Conservation (phyloP, 73 alveolate genomes). For the Blepharisma stoltei region DNA sequence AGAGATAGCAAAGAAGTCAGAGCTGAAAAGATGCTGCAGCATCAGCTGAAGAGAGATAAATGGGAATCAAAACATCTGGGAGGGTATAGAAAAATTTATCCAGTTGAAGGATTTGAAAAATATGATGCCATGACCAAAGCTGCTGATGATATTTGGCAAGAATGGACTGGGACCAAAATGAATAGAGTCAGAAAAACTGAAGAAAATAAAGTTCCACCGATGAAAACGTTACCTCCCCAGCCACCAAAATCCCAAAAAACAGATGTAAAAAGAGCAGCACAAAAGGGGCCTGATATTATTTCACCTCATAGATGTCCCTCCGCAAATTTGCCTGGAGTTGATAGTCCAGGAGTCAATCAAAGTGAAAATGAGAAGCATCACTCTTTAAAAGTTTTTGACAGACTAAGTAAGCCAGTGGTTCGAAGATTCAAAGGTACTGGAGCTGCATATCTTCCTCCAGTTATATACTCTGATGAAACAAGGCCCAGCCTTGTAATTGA, state of each 20-base stretch:
- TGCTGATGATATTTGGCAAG: constrained; percentile 32
- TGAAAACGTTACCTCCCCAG: neutral
- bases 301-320: neutral
- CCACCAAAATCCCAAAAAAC: neutral
- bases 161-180: constrained; percentile 28
- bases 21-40: neutral
- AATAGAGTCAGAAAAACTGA: constrained; percentile 5
- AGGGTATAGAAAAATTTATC: constrained; percentile 28
- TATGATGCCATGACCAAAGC: constrained; percentile 27
- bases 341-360: neutral
- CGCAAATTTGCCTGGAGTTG: too few species aligned
- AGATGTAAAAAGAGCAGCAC: neutral
- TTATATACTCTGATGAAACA: neutral
- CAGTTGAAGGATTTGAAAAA: constrained; percentile 8
- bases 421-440: constrained; percentile 9
- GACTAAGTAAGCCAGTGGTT: neutral
- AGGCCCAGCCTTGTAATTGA: too few species aligned
- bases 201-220: neutral
- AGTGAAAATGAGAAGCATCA: constrained; percentile 16
- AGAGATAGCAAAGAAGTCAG: neutral
- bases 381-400: constrained; percentile 4
- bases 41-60: constrained; percentile 1
- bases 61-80: constrained; percentile 15
- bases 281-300: neutral
- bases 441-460: neutral